Evolutionary conservation across 768 basidiomycete species (phyloP), one percentile per base, ranked within the genome.

Genomic region (Ephemerocybe angulata): DNA sequence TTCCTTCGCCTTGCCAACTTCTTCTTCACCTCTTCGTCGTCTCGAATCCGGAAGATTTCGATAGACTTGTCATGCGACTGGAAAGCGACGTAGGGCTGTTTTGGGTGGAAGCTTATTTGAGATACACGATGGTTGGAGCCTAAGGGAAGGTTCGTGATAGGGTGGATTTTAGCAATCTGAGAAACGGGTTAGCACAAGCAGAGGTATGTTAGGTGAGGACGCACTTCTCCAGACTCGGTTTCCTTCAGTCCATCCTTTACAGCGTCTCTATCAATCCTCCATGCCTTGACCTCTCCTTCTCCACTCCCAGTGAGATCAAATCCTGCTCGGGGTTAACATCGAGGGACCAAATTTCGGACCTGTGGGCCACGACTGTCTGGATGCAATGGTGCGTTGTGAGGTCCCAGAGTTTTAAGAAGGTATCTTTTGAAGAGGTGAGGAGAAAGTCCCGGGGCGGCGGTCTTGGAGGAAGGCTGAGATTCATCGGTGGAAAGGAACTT

Each of bases 391-490:
- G 93, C 0, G 93, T 95, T 5, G 86, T 80, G n/a, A 98, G 79
- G 67, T 98, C 93, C 95, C 95, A 99, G 6, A 99, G 72, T 68
- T 98, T 99, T 67, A 98, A 64, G 61, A 97, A 87, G 0, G 94
- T 98, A 64, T 99, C 97, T 66, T 94, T 97, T 15, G 89, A 86
- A 1, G 87, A 77, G 2, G 89, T 90, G 29, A 94, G 70, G 22
- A 95, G 71, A 70, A n/a, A 84, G 79, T 40, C 81, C 80, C 24
- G 77, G 82, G 37, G 72, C 72, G 28, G 76, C 68, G 4, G 75
- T 71, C 1, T 79, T 74, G 2, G 85, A 81, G n/a, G 90, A 89
- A 1, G 88, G 86, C 67, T 65, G 55, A 3, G 55, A 17, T 66
- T 65, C 72, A 59, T 65, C 72, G 27, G 65, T 70, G 55, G 68